These are phyloP conservation scores for Hibiscus mutabilis DNA, from an alignment of 345 rosid genomes.

Conservation along the genomic window DNA sequence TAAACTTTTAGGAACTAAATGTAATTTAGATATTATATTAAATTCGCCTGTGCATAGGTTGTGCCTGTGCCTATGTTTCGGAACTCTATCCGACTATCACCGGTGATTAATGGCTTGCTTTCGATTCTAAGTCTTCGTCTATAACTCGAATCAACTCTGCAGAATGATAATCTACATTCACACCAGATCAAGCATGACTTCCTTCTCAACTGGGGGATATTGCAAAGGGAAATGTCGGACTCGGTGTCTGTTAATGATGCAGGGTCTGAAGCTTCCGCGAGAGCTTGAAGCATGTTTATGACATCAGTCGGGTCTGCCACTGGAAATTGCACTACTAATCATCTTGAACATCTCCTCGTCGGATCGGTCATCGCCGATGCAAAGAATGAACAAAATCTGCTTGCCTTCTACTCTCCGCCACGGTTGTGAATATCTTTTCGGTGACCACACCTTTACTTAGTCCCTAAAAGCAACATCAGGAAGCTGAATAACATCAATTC, in stretches of 20 bases:
- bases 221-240: neutral
- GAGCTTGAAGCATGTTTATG: neutral
- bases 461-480: neutral
- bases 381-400: slow-evolving; percentile 61
- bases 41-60: too few species aligned
- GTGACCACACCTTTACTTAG: neutral
- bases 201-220: neutral
- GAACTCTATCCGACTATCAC: too few species aligned
- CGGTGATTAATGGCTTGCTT: too few species aligned
- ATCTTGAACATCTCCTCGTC: slow-evolving; percentile 3
- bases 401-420: slow-evolving; percentile 35
- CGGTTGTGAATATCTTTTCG: slow-evolving; percentile 28
- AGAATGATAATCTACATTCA: neutral
- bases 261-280: neutral
- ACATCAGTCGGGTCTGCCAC: neutral
- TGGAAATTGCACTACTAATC: neutral
- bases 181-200: neutral
- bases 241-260: neutral
- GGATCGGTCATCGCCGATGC: slow-evolving; percentile 68
- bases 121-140: neutral
- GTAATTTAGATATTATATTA: too few species aligned
- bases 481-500: neutral
- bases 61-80: too few species aligned
- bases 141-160: too few species aligned
- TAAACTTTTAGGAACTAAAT: too few species aligned